A percentile compares a stretch with the other conserved stretches of the same genome.
Conservation (phyloP, 2,329 filamentous ascomycete genomes). For the Penicillium sp. region DNA sequence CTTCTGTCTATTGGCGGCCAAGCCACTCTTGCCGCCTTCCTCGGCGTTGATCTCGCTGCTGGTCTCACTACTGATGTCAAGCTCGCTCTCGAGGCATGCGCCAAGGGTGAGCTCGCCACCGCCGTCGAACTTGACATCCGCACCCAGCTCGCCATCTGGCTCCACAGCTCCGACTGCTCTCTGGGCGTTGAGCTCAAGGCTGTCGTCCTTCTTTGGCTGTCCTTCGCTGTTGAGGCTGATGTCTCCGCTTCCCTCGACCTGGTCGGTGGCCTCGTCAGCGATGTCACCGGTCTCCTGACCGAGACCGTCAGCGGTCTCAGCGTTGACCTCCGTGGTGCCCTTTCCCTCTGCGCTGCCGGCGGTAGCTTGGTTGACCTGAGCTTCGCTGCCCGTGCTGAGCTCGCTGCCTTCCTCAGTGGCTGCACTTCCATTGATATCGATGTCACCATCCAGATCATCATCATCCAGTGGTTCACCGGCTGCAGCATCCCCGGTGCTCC, state of each 20-base stretch:
- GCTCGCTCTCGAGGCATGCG: slow-evolving; percentile 31
- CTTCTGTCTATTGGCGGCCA: slow-evolving; percentile 30
- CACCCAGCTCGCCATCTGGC: slow-evolving; percentile 35
- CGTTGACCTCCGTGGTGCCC: slow-evolving; percentile 33
- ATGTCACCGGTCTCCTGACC: slow-evolving; percentile 34
- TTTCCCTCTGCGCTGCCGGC: slow-evolving; percentile 33
- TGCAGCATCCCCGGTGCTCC: slow-evolving; percentile 29
- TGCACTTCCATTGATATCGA: slow-evolving; percentile 24
- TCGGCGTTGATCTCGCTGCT: slow-evolving; percentile 29
- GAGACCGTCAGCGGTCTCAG: slow-evolving; percentile 30
- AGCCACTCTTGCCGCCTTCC: slow-evolving; percentile 36
- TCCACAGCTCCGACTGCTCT: slow-evolving; percentile 32
- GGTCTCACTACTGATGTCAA: slow-evolving; percentile 32
- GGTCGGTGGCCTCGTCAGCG: slow-evolving; percentile 26
- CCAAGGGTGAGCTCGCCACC: slow-evolving; percentile 31
- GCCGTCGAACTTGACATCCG: slow-evolving; percentile 31
- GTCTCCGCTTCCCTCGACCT: slow-evolving; percentile 32
- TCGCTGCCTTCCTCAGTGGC: slow-evolving; percentile 39
- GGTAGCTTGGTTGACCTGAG: slow-evolving; percentile 36
- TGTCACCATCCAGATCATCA: slow-evolving; percentile 51
- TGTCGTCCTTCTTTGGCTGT: slow-evolving; percentile 39
- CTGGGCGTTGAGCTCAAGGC: slow-evolving; percentile 41
- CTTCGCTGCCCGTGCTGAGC: slow-evolving; percentile 35
- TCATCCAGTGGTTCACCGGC: slow-evolving; percentile 43
- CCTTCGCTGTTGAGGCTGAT: slow-evolving; percentile 31